Conservation (phyloP, 345 rosid genomes). For the Excoecaria agallocha region DNA sequence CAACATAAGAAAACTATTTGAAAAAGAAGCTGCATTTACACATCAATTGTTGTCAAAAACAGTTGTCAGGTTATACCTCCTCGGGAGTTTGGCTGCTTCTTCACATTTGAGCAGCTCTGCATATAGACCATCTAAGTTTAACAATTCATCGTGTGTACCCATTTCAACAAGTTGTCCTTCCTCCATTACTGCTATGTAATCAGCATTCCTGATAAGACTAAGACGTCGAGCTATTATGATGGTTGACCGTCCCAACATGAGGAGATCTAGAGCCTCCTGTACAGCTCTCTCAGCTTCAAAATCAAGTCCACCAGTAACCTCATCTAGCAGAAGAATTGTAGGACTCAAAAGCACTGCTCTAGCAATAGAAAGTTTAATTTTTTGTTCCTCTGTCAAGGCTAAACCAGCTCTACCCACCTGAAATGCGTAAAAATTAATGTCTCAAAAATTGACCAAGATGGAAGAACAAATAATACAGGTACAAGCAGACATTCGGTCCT, state of each 20-base stretch:
- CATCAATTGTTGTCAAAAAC: background rate
- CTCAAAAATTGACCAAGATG: background rate
- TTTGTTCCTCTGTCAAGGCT: constrained; percentile 86
- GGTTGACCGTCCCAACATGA: constrained; percentile 96
- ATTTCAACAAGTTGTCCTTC: constrained; percentile 97
- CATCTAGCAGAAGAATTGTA: constrained; percentile 87
- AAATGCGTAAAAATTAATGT: constrained; percentile 20
- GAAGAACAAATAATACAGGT: constrained; percentile 6
- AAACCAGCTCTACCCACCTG: constrained; percentile 96
- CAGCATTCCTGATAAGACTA: constrained; percentile 89
- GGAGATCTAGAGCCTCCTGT: constrained; percentile 90
- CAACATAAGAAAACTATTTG: background rate
- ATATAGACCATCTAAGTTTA: constrained; percentile 67
- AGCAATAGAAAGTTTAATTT: constrained; percentile 90
- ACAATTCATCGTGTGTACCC: constrained; percentile 93
- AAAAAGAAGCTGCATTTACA: constrained; percentile 14
- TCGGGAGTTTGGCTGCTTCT: constrained; percentile 95
- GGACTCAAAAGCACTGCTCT: constrained; percentile 96
- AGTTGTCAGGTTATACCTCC: constrained; percentile 52
- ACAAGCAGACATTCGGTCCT: constrained; percentile 4
- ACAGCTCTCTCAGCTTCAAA: constrained; percentile 96
- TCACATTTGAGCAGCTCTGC: constrained; percentile 95
- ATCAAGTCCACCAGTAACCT: constrained; percentile 98
- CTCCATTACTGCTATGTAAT: constrained; percentile 97
- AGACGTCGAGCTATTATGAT: constrained; percentile 92